phyloP scores from a whole-genome alignment of 768 basidiomycete genomes.

The Tylopilus felleus region DNA sequence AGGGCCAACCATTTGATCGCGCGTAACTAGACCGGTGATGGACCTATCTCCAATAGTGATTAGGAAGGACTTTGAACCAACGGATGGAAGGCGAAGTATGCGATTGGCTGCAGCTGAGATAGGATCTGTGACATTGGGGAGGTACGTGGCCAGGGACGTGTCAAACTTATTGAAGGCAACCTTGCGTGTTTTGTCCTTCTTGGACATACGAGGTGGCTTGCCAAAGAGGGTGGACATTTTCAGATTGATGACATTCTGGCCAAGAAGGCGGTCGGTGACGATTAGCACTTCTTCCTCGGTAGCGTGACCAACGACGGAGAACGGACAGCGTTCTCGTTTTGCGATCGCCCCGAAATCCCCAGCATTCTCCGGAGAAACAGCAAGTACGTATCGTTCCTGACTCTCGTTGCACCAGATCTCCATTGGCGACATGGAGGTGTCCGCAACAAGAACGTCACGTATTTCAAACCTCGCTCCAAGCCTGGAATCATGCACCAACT shows the following conservation, averaged over 20 bases:
- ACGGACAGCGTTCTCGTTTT: slow-evolving; percentile 88
- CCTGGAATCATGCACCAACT: slow-evolving; percentile 94
- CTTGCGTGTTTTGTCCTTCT: slow-evolving; percentile 54
- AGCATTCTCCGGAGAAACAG: slow-evolving; percentile 65
- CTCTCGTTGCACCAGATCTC: slow-evolving; percentile 99
- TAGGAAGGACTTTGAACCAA: slow-evolving; percentile 94
- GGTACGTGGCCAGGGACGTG: slow-evolving; percentile 60
- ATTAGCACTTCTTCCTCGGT: slow-evolving; percentile 79
- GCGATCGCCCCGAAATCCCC: slow-evolving; percentile 72
- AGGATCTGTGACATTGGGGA: slow-evolving; percentile 49
- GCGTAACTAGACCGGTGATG: slow-evolving; percentile 89
- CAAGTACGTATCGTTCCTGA: slow-evolving; percentile 96
- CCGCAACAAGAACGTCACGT: slow-evolving; percentile 87
- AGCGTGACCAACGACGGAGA: slow-evolving; percentile 85
- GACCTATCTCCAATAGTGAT: slow-evolving; percentile 97
- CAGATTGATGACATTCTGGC: slow-evolving; percentile 77
- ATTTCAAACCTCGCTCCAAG: slow-evolving; percentile 93
- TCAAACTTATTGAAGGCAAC: slow-evolving; percentile 59
- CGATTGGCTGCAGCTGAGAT: slow-evolving; percentile 68
- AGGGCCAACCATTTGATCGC: slow-evolving; percentile 99
- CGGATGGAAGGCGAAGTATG: slow-evolving; percentile 86
- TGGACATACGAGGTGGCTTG: slow-evolving; percentile 89
- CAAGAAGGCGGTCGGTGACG: slow-evolving; percentile 83
- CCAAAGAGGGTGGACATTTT: slow-evolving; percentile 96
- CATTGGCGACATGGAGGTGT: slow-evolving; percentile 96